Base-by-base conservation (phyloP, 164 flowering plant genomes). In the Vitis cinerea region DNA sequence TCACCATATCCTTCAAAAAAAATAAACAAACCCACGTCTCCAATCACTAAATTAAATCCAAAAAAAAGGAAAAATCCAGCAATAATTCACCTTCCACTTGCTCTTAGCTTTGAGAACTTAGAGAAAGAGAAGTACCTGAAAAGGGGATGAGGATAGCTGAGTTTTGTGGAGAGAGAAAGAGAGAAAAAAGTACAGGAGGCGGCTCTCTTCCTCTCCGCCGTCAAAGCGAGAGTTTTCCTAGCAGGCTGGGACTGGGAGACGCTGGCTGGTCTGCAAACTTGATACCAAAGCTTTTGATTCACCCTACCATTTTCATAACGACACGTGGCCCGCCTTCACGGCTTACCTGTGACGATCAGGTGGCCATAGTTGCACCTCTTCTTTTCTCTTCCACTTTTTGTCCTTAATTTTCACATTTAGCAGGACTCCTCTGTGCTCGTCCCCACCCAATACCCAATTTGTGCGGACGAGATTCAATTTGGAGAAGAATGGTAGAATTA, bases 191-290 rank as follows among this genome's bases (percentile, higher is more conserved):
- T 37, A 9, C 13, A 19, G 65, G 71, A 15, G 79, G 79, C 76
- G 75, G 75, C 75, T 69, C 51, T 30, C 64, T 37, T 62, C 48
- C 58, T 56, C 70, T 17, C 67, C 50, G 62, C 52, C 60, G 78
- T 72, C 77, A 75, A 59, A 47, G 7, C 48, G 60, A 13, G 47
- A 49, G 47, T 59, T 67, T 74, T 71, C 82, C 77, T 67, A 73
- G 72, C 68, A 67, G 72, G 66, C 57, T 65, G 71, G 77, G 76
- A 61, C 59, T 19, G 23, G 53, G 49, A 54, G 37, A 11, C 10
- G 27, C 27, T 23, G 27, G 27, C 54, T 19, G 44, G 44, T 6
- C 44, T 37, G 44, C 44, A 37, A 6, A 37, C 44, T 37, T 37
- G 44, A 37, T 37, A 37, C 44, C 44, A 37, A 37, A 37, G 44